phyloP scores from a whole-genome alignment of 2,329 filamentous ascomycete species.

The Whalleya microplaca region DNA sequence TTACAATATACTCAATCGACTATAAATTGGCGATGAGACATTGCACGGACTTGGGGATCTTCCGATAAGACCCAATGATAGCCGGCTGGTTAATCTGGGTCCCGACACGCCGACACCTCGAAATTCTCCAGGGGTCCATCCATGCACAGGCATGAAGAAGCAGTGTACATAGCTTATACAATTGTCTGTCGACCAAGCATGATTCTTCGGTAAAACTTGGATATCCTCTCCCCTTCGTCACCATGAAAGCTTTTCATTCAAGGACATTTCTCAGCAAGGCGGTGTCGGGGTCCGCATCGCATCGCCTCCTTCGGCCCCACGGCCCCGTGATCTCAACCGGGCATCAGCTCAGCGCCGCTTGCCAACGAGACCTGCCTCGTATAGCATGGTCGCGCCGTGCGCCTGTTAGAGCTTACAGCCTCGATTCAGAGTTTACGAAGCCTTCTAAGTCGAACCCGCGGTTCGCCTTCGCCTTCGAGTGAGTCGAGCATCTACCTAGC shows the following conservation, averaged over 20 bases:
- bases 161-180: background rate
- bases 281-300: constrained; percentile 5
- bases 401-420: background rate
- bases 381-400: background rate
- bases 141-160: too few species aligned
- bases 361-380: background rate
- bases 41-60: constrained; percentile 12
- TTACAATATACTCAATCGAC: too few species aligned
- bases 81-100: background rate
- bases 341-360: constrained; percentile 1
- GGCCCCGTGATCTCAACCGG: background rate
- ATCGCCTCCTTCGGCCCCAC: constrained; percentile 3
- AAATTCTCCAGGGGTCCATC: constrained; percentile 1
- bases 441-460: constrained; percentile 21
- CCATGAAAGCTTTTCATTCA: constrained; percentile 20
- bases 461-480: constrained; percentile 44
- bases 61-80: constrained; percentile 24
- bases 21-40: too few species aligned
- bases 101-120: background rate
- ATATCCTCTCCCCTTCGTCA: constrained; percentile 1
- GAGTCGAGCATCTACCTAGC: constrained; percentile 20
- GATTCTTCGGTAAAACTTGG: constrained; percentile 7
- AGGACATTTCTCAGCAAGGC: constrained; percentile 6
- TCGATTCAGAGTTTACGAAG: constrained; percentile 7
- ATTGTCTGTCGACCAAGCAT: constrained; percentile 10